Evolutionary conservation across 345 rosid species (phyloP), one percentile per base, ranked within the genome.

Genomic region (Clarkia xantiana): DNA sequence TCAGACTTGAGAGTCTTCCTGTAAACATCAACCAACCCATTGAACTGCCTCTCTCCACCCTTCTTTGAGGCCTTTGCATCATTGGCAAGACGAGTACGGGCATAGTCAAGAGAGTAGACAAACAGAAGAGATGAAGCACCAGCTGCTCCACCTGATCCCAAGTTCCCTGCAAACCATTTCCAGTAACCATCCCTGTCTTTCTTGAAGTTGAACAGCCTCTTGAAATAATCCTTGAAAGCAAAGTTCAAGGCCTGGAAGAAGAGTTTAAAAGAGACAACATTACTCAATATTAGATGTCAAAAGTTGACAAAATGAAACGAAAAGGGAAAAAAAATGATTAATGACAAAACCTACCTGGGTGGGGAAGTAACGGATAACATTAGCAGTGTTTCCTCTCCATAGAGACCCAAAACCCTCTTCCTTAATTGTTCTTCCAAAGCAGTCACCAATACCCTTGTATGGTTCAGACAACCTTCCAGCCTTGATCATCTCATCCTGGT

Each of bases 131-230:
- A 62, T 13, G 67, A 56, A 40, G 67, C 67, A 36, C 67, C 67
- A 45, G 67, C 67, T 43, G 44, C 51, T 15, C 67, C 67, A 43
- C 67, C 67, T 29, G 67, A 56, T 23, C 49, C 66, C 56, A 62
- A 34, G 44, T 62, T 62, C 18, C 66, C 66, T 29, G 66, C 66
- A 55, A 62, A 62, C 66, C 66, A 62, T 23, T 62, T 62, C 66
- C 66, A 62, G 41, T 62, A 62, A 25, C 60, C 62, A 56, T 62
- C 67, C 42, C 18, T 51, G 53, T 62, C 67, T 42, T 62, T 62
- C 62, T 56, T 62, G 62, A 62, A 62, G 62, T 62, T 62, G 15
- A 62, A 62, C 57, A 62, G 15, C 52, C 47, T 57, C 67, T 62
- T 62, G 47, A 62, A 62, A 38, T 62, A 41, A 45, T 62, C 67